Base-by-base conservation (phyloP, 129 eudicot species). In the Oenanthe sinensis region DNA sequence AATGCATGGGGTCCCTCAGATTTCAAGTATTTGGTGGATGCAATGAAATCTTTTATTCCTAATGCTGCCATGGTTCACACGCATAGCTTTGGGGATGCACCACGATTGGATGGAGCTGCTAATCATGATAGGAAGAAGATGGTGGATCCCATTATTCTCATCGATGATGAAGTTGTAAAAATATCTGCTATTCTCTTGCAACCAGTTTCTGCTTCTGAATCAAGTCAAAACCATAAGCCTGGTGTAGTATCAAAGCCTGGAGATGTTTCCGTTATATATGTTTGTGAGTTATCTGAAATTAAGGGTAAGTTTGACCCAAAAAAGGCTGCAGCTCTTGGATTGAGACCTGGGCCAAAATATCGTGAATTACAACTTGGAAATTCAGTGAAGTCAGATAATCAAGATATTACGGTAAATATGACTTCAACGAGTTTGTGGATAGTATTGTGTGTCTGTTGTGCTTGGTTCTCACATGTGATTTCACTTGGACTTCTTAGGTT, bases 1-100 rank as follows among this genome's bases (percentile, higher is more conserved):
- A 94, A 94, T 47, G 84, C 87, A 7, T 91, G 97, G 98, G 98
- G 98, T 24, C 96, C 98, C 17, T 94, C 98, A 11, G 97, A 94
- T 83, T 87, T 94, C 33, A 87, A 85, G 46, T 85, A 88, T 78
- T 81, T 94, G 73, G 91, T 94, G 58, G 89, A 87, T 70, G 98
- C 97, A 40, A 94, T 94, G 97, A 89, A 84, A 83, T 85, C 92
- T 33, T 94, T 94, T 86, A 87, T 94, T 76, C 98, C 98, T 40
- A 94, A 88, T 82, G 97, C 98, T 71, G 97, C 97, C 84, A 90
- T 91, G 97, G 94, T 91, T 79, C 94, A 95, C 79, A 84, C 96
- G 0, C 90, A 73, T 67, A 85, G 97, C 85, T 95, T 95, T 73
- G 98, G 97, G 26, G 85, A 90, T 4, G 77, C 83, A 26, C 74